A percentile compares a stretch with the other conserved stretches of the same genome.
Evolutionary conservation across 192 early-diverging fungal species (phyloP).

Genomic region (Linnemannia zychae): DNA sequence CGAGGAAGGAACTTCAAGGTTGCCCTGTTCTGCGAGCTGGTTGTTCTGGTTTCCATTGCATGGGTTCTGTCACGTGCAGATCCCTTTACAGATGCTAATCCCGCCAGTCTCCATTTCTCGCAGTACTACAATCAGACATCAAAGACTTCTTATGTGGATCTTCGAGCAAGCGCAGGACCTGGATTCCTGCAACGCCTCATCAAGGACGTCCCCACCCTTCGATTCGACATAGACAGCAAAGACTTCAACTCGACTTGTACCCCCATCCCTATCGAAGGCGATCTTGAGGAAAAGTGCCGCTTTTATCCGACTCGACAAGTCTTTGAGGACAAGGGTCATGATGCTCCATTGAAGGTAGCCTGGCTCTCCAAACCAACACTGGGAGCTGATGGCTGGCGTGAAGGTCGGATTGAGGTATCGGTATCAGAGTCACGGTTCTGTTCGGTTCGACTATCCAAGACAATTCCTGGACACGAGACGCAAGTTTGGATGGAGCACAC

Average conservation of each 20-base stretch:
- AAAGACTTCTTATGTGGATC: constrained; percentile 9
- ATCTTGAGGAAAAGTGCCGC: constrained; percentile 8
- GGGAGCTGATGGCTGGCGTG: constrained; percentile 23
- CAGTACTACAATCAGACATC: constrained; percentile 48
- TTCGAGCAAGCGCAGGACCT: constrained; percentile 2
- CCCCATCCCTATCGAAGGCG: not conserved
- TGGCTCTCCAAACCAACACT: not conserved
- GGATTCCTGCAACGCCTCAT: constrained; percentile 30
- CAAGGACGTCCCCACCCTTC: constrained; percentile 7
- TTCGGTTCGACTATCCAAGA: constrained; percentile 25
- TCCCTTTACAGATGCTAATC: constrained; percentile 12
- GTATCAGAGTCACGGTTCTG: constrained; percentile 38
- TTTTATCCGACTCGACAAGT: constrained; percentile 31
- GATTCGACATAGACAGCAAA: not conserved
- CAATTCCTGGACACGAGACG: constrained; percentile 27
- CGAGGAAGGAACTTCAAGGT: constrained; percentile 41
- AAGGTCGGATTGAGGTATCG: constrained; percentile 19
- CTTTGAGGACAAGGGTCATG: constrained; percentile 41
- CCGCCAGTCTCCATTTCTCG: constrained; percentile 23
- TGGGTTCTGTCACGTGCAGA: constrained; percentile 24
- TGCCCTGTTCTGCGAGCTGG: constrained; percentile 8
- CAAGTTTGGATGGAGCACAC: constrained; percentile 20
- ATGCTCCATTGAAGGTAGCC: constrained; percentile 17
- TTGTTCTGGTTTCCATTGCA: not conserved
- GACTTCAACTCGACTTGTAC: not conserved